These are phyloP conservation scores for Melampsora larici-populina DNA, from an alignment of 1,284 basidiomycete genomes.

Conservation along the genomic window DNA sequence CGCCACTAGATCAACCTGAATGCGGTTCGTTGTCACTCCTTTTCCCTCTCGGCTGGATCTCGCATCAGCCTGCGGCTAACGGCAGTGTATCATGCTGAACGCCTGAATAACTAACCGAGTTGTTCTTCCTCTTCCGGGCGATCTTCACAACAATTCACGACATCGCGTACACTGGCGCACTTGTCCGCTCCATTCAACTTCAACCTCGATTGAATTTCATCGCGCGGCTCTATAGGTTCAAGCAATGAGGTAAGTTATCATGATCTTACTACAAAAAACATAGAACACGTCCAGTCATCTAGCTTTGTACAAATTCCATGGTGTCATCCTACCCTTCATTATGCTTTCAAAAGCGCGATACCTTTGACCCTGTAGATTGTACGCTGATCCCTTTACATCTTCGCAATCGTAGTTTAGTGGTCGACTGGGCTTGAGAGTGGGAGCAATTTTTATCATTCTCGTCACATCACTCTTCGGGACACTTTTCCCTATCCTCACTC, in stretches of 20 bases:
- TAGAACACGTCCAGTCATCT: too few species aligned
- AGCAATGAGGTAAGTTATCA: neutral
- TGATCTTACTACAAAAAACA: too few species aligned
- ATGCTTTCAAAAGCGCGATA: neutral
- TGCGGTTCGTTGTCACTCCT: neutral
- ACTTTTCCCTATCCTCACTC: conserved; percentile 28
- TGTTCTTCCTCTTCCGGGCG: neutral
- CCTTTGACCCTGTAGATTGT: neutral
- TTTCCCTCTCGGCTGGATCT: neutral
- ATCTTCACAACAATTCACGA: neutral
- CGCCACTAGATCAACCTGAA: neutral
- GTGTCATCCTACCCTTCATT: too few species aligned
- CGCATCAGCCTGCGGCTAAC: neutral
- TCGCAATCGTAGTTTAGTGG: conserved; percentile 6
- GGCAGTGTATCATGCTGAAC: neutral
- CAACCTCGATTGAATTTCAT: too few species aligned
- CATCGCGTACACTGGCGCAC: neutral
- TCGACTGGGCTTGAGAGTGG: conserved; percentile 23
- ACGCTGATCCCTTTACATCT: neutral
- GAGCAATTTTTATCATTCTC: conserved; percentile 34
- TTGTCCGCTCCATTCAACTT: too few species aligned
- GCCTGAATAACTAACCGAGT: neutral
- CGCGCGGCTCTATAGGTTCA: neutral
- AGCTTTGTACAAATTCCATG: too few species aligned
- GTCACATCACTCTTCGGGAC: conserved; percentile 33